Evolutionary conservation across 2,329 filamentous ascomycete genomes (phyloP).

Genomic region (Zarea fungicola): DNA sequence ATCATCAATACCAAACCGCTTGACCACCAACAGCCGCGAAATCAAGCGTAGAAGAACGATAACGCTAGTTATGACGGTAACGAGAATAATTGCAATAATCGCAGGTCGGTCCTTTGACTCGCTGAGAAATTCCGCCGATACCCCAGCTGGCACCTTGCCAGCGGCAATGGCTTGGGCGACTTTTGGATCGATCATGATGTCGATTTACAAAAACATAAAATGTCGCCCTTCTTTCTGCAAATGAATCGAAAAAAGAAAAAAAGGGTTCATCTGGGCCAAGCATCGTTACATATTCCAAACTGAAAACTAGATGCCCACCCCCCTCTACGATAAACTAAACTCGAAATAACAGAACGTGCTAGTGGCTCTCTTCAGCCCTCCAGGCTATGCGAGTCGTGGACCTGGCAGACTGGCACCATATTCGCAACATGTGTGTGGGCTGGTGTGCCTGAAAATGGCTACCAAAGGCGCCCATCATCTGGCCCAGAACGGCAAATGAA

Average conservation of each 20-base stretch:
- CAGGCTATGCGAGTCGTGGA: neutral
- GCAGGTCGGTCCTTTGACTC: slow-evolving; percentile 32
- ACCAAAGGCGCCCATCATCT: neutral
- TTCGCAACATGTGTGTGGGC: neutral
- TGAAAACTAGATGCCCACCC: neutral
- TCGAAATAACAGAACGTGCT: neutral
- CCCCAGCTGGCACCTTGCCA: slow-evolving; percentile 29
- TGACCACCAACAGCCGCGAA: slow-evolving; percentile 31
- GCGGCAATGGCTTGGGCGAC: slow-evolving; percentile 28
- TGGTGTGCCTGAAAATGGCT: neutral
- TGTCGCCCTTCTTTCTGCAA: too few species aligned
- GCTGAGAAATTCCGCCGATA: slow-evolving; percentile 30
- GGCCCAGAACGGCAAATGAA: too few species aligned
- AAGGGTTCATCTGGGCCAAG: neutral
- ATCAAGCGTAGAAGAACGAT: slow-evolving; percentile 30
- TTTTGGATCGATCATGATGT: slow-evolving; percentile 1
- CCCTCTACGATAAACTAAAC: too few species aligned
- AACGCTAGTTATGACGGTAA: slow-evolving; percentile 29
- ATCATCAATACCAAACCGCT: slow-evolving; percentile 35
- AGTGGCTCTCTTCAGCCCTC: neutral
- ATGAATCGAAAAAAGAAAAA: too few species aligned
- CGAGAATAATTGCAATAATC: slow-evolving; percentile 34
- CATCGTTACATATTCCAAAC: neutral
- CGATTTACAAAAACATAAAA: too few species aligned
- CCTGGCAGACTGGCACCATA: neutral